A percentile compares a stretch with the other conserved stretches of the same genome.
Conservation (phyloP, 352 stramenopile genomes). For the Globisporangium sylvaticum region DNA sequence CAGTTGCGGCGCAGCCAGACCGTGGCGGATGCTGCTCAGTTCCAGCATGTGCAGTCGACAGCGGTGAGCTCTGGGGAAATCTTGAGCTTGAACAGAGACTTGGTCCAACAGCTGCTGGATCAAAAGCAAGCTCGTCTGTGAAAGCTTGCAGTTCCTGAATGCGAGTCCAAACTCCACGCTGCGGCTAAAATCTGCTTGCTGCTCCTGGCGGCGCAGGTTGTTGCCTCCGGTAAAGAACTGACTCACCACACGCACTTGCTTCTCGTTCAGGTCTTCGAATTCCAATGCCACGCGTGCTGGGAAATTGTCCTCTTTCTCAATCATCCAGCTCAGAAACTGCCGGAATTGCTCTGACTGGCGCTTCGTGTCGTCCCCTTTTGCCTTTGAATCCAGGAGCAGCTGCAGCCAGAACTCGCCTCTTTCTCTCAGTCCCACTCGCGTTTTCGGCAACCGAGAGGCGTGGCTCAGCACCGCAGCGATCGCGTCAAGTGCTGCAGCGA, state of each 20-base stretch:
- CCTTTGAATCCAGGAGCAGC: neutral
- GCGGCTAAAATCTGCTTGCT: neutral
- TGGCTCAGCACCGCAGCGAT: neutral
- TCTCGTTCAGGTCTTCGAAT: neutral
- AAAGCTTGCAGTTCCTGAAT: neutral
- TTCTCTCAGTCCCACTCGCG: neutral
- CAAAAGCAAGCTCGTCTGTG: neutral
- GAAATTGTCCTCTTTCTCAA: neutral
- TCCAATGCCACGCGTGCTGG: neutral
- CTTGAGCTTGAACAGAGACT: neutral
- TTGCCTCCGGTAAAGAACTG: neutral
- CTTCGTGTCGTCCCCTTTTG: neutral
- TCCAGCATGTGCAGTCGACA: neutral
- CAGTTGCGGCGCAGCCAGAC: neutral
- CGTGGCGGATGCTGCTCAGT: neutral
- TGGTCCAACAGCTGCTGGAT: neutral
- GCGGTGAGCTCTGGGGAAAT: neutral
- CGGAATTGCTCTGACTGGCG: neutral
- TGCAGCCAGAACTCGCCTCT: neutral
- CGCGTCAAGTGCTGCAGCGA: neutral
- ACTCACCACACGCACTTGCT: neutral
- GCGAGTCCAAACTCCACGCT: neutral
- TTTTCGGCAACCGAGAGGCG: neutral
- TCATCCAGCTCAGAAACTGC: neutral
- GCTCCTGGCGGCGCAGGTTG: neutral